Conservation (phyloP, 768 basidiomycete genomes). For the Agrocybe pediades region DNA sequence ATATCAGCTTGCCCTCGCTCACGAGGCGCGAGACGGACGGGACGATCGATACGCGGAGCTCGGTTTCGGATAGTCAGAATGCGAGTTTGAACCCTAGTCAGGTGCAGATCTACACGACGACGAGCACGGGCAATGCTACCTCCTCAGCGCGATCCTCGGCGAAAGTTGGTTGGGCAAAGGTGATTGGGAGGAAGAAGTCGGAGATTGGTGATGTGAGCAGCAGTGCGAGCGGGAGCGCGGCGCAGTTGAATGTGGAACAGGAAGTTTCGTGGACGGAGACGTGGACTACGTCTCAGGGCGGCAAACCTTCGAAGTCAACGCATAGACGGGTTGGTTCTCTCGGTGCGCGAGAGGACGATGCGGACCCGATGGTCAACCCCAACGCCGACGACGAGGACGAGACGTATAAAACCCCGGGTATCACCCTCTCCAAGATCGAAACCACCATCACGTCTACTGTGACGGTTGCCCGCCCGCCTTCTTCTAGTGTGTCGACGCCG, state of each 20-base stretch:
- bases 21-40: conserved; percentile 6
- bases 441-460: conserved; percentile 10
- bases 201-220: conserved; percentile 5
- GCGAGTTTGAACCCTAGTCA: too few relatives aligned
- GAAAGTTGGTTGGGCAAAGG: conserved; percentile 13
- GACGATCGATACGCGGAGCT: conserved; percentile 10
- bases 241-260: background rate
- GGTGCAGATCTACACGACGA: too few relatives aligned
- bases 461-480: conserved; percentile 8
- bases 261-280: background rate
- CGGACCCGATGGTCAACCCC: too few relatives aligned
- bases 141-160: conserved; percentile 13
- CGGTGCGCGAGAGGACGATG: background rate
- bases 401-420: background rate
- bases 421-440: background rate
- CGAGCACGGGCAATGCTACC: too few relatives aligned
- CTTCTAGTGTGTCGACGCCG: conserved; percentile 3
- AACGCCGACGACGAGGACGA: too few relatives aligned
- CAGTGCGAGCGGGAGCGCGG: background rate
- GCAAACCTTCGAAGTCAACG: conserved; percentile 9
- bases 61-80: conserved; percentile 4
- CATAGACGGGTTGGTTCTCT: conserved; percentile 9
- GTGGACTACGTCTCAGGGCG: too few relatives aligned
- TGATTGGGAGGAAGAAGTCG: conserved; percentile 12
- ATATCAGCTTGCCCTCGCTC: conserved; percentile 15